Conservation (phyloP, 345 rosid species). For the Luvunga scandens region DNA sequence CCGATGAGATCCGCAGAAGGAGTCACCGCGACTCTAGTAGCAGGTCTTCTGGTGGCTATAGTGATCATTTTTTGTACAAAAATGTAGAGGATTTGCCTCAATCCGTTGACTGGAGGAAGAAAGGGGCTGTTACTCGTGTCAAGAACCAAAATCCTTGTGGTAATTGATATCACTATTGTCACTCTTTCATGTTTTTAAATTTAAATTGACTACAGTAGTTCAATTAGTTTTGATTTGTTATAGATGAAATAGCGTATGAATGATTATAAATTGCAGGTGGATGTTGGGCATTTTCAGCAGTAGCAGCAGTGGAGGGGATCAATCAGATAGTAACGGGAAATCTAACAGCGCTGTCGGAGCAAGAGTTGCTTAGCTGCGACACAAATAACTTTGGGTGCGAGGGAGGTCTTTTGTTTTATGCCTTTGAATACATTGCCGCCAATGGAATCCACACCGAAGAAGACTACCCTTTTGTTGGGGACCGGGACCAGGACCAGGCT, state of each 20-base stretch:
- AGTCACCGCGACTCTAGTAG: background rate
- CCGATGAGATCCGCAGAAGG: conserved; percentile 4
- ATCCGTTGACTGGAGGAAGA: conserved; percentile 84
- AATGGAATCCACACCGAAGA: conserved; percentile 71
- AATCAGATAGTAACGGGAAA: conserved; percentile 81
- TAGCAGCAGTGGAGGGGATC: conserved; percentile 85
- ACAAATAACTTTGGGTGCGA: conserved; percentile 71
- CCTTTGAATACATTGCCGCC: conserved; percentile 60
- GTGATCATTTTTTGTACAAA: conserved; percentile 23
- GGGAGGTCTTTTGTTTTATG: conserved; percentile 88
- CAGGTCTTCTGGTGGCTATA: background rate
- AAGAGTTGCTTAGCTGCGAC: conserved; percentile 88
- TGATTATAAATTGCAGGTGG: conserved; percentile 46
- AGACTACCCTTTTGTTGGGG: conserved; percentile 74
- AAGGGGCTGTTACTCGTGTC: conserved; percentile 64
- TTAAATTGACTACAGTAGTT: too few relatives aligned
- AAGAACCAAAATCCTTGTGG: conserved; percentile 87
- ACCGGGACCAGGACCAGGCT: background rate
- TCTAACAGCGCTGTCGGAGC: conserved; percentile 65
- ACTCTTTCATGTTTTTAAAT: too few relatives aligned
- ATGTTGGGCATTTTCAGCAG: conserved; percentile 92
- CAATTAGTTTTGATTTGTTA: too few relatives aligned
- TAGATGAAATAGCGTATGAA: too few relatives aligned
- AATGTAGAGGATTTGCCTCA: conserved; percentile 46
- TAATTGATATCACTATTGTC: background rate